phyloP scores from a whole-genome alignment of 75 land plant genomes.

The Cunninghamia lanceolata region DNA sequence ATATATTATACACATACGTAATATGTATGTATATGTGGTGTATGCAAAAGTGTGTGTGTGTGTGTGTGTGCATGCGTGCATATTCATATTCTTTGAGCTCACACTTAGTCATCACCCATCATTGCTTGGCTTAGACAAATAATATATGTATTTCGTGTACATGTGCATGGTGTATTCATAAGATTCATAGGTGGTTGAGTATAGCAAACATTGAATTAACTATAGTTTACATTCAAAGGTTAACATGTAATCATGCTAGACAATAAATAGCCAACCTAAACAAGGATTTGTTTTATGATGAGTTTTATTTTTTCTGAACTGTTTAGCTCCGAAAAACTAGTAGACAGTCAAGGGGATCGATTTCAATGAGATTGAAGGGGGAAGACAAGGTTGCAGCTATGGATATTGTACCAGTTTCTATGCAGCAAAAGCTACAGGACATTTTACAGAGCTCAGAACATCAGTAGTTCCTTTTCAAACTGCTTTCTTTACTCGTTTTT shows the following conservation, averaged over 20 bases:
- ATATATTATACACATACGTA: not conserved
- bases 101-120: not conserved
- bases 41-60: not conserved
- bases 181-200: not conserved
- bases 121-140: no score
- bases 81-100: not conserved
- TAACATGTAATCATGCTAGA: not conserved
- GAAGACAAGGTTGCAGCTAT: constrained; percentile 84
- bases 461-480: constrained; percentile 16
- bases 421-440: constrained; percentile 30
- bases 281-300: not conserved
- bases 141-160: no score
- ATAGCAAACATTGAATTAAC: not conserved
- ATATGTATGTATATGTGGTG: not conserved
- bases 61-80: not conserved
- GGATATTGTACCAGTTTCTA: constrained; percentile 83
- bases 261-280: not conserved
- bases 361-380: constrained; percentile 76
- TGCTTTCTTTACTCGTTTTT: not conserved
- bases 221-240: not conserved
- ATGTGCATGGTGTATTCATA: no score
- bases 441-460: constrained; percentile 2
- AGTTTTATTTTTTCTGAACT: not conserved
- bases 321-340: constrained; percentile 70
- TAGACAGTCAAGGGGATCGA: constrained; percentile 73